Base-by-base conservation (phyloP, 2,329 filamentous ascomycete species). In the Paraphaeosphaeria minitans region DNA sequence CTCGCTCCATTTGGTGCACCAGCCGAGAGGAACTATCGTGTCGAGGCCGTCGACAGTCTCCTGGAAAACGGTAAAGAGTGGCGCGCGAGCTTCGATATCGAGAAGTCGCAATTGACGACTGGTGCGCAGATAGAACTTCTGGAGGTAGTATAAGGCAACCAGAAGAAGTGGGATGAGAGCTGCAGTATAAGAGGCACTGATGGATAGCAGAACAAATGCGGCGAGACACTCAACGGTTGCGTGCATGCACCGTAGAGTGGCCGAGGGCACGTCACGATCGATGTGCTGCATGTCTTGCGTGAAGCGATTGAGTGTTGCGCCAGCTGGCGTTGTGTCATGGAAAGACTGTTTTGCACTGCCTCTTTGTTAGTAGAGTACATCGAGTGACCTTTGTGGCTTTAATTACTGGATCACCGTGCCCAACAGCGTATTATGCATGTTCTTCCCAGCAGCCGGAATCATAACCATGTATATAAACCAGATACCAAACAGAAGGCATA, bases 1-100 rank as follows among this genome's bases (percentile, higher is more conserved):
- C 1, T 31, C 8, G 13, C 55, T 56, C n/a, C 42, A 35, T 2
- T 41, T 21, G 22, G 27, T 43, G 7, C 62, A 66, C 81, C 81
- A 83, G 0, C 72, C 72, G 55, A 82, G 83, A 0, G 82, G 77
- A 3, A 81, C 78, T 41, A 85, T 79, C 0, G 81, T 84, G 1
- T 74, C 55, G 0, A 84, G 64, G 0, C 82, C 82, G 2, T 73
- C 66, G 1, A 82, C 60, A 0, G 79, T 79, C 45, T 85, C 82
- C 2, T 79, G 65, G 58, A 83, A 83, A 29, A 83, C 77, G 0
- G 81, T 78, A 42, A 79, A 83, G 0, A 84, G 69, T 0, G 80
- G 79, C 0, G 76, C 73, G 55, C 80, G 79, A 24, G 76, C 71
- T 63, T 84, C 82, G 0, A 84, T 74, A 60, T 85, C 83, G 7